Base-by-base conservation (phyloP, 345 rosid species). In the Anacardium occidentale region DNA sequence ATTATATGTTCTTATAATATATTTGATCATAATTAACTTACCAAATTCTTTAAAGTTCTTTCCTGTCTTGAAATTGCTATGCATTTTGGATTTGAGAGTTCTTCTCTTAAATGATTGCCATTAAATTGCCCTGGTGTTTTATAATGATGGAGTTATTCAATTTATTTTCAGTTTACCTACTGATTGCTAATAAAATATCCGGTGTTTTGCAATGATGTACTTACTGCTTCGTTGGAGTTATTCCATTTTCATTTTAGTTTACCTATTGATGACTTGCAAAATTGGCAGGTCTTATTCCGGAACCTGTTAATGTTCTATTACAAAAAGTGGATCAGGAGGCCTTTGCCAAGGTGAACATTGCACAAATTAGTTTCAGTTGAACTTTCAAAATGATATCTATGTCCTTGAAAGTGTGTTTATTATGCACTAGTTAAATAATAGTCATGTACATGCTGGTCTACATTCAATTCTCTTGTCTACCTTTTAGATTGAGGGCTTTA, bases 261-360 rank as follows among this genome's bases (percentile, higher is more conserved):
- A 54, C 13, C 2, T 20, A 68, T 56, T 63, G 60, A 69, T 34
- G 37, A 47, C 18, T 13, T 13, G 50, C 72, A 40, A 12, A 32
- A 48, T 64, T 73, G 74, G 70, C 85, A 94, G 98, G 86, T 80
- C 95, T 92, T 74, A 77, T 83, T 24, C 71, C 42, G 44, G 97
- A 94, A 63, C 76, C 98, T 2, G 55, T 94, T 75, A 78, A 74
- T 74, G 86, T 85, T 81, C 91, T 94, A 34, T 71, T 94, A 76
- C 84, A 89, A 76, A 84, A 77, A 82, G 26, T 78, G 71, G 97
- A 94, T 76, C 88, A 84, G 70, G 91, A 90, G 75, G 92, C 90
- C 74, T 89, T 94, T 62, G 71, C 84, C 55, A 90, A 86, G 98
- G 98, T 93, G 71, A 34, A 21, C 25, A 25, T 60, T 29, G 53